phyloP scores from a whole-genome alignment of 768 basidiomycete genomes.

The Psilocybe cubensis region DNA sequence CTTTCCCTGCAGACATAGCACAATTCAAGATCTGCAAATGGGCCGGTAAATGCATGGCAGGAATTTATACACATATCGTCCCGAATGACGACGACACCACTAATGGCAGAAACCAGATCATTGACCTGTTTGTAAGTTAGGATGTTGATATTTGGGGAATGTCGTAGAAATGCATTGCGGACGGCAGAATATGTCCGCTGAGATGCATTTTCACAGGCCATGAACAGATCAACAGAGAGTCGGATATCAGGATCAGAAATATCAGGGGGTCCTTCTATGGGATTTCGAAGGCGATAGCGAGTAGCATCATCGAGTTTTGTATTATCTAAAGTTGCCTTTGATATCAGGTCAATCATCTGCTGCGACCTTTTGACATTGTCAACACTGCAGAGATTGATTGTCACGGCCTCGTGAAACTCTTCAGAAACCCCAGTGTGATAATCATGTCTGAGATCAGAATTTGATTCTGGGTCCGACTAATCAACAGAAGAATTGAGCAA shows the following conservation, averaged over 20 bases:
- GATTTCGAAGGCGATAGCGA: conserved; percentile 11
- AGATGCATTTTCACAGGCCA: conserved; percentile 4
- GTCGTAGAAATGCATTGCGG: background rate
- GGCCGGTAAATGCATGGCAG: conserved; percentile 44
- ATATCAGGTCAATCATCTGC: no score
- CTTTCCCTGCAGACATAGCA: conserved; percentile 38
- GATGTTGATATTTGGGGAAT: conserved; percentile 28
- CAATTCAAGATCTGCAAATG: conserved; percentile 25
- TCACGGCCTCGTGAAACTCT: no score
- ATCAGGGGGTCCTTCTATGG: background rate
- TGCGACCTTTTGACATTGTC: no score
- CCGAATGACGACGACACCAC: conserved; percentile 34
- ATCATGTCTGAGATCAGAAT: no score
- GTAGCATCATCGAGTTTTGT: no score
- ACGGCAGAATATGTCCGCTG: background rate
- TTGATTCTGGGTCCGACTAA: no score
- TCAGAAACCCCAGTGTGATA: no score
- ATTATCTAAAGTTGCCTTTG: no score
- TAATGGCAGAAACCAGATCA: conserved; percentile 26
- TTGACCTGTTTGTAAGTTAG: conserved; percentile 34
- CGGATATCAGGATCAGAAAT: conserved; percentile 6
- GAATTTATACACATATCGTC: conserved; percentile 47
- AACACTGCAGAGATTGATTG: no score
- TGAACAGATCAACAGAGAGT: conserved; percentile 1
- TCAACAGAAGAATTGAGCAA: no score